Conservation (phyloP, 192 early-diverging fungal genomes). For the Funneliformis geosporum region DNA sequence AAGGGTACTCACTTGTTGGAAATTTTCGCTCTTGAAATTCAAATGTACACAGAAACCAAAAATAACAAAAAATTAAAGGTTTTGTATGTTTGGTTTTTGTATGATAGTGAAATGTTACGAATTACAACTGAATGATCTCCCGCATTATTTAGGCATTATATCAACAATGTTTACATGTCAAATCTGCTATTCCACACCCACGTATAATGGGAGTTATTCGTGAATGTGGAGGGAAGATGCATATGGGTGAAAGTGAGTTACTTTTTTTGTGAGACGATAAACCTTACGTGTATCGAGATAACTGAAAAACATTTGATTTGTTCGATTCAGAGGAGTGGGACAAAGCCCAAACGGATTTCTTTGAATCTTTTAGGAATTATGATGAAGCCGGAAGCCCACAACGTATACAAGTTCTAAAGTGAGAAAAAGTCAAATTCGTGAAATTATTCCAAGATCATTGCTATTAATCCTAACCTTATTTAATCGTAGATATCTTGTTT, state of each 20-base stretch:
- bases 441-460: not conserved
- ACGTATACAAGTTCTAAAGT: conserved; percentile 92
- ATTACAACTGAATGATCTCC: not conserved
- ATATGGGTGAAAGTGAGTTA: conserved; percentile 84
- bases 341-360: conserved; percentile 90
- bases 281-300: not conserved
- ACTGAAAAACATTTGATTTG: not conserved
- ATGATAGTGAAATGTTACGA: too few relatives aligned
- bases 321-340: conserved; percentile 77
- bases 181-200: conserved; percentile 94
- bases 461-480: not conserved
- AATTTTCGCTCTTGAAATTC: conserved; percentile 93
- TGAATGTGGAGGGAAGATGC: conserved; percentile 98
- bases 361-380: conserved; percentile 97
- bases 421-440: not conserved
- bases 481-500: conserved; percentile 71
- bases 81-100: not conserved
- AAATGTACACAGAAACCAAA: conserved; percentile 91
- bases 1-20: conserved; percentile 94
- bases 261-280: not conserved
- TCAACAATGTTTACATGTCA: conserved; percentile 83
- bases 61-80: conserved; percentile 88
- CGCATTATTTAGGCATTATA: conserved; percentile 62
- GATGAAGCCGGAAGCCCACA: conserved; percentile 94
- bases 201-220: conserved; percentile 96